A percentile compares a stretch with the other conserved stretches of the same genome.
These are phyloP conservation scores for Penicillium sp. DNA, from an alignment of 2,329 filamentous ascomycete species.

Conservation along the genomic window DNA sequence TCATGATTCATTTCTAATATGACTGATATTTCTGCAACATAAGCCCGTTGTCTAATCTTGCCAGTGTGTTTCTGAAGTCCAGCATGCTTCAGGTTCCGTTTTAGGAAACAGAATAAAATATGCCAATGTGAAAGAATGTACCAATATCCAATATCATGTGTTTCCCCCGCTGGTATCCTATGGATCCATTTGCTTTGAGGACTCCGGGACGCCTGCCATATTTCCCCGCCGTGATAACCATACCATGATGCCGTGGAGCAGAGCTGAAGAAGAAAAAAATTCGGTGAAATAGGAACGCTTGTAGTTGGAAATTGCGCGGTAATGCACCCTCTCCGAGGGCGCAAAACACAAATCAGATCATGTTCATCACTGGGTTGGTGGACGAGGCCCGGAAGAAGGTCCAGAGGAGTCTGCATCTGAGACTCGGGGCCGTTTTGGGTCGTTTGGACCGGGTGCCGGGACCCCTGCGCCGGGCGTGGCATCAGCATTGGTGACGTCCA, in stretches of 20 bases:
- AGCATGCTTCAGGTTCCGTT: not conserved
- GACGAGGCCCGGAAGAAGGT: constrained; percentile 9
- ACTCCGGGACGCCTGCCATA: not conserved
- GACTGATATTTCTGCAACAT: not conserved
- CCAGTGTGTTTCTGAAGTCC: not conserved
- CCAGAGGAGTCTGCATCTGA: constrained; percentile 14
- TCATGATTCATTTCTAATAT: not conserved
- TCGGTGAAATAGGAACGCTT: not conserved
- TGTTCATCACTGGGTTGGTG: constrained; percentile 2
- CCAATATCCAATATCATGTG: not conserved
- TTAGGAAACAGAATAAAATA: not conserved
- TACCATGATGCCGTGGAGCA: not conserved
- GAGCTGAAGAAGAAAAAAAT: not conserved
- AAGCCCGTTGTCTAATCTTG: not conserved
- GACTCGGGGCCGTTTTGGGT: constrained; percentile 33
- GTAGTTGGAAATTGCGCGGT: not conserved
- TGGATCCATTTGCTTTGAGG: not conserved
- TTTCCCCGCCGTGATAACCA: not conserved
- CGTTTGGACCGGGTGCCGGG: constrained; percentile 23
- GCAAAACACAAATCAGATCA: not conserved
- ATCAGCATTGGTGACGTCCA: constrained; percentile 44
- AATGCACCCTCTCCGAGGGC: not conserved
- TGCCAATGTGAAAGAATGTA: not conserved
- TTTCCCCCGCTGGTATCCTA: not conserved
- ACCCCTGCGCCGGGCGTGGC: constrained; percentile 18